These are phyloP conservation scores for Fragaria vesca DNA, from an alignment of 306 rosid species.

Conservation along the genomic window DNA sequence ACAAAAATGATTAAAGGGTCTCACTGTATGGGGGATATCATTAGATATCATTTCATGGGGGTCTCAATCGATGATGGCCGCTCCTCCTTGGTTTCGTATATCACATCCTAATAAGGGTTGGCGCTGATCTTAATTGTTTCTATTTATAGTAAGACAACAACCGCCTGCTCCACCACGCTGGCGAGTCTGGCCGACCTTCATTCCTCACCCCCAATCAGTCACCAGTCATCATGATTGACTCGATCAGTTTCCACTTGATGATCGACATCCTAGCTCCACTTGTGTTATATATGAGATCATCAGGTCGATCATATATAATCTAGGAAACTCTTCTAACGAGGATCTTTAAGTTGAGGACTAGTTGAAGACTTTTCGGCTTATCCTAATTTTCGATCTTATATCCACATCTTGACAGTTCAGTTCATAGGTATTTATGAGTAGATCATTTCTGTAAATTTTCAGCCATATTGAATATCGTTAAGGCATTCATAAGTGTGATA, in stretches of 20 bases:
- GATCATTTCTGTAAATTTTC: too few species aligned
- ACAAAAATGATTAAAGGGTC: not conserved
- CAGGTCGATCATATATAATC: not conserved
- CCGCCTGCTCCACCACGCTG: not conserved
- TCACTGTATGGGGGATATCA: not conserved
- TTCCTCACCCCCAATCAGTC: not conserved
- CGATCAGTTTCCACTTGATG: too few species aligned
- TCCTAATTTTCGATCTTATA: too few species aligned
- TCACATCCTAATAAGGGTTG: not conserved
- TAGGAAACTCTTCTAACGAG: too few species aligned
- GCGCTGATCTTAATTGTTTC: not conserved
- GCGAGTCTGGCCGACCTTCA: not conserved
- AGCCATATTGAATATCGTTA: too few species aligned
- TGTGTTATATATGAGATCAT: not conserved
- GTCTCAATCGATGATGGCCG: not conserved
- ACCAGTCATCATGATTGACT: not conserved
- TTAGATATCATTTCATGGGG: not conserved
- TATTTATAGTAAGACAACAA: not conserved
- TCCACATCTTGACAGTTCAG: too few species aligned
- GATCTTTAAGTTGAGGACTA: too few species aligned
- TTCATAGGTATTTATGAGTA: too few species aligned
- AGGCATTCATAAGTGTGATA: too few species aligned
- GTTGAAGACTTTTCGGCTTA: too few species aligned
- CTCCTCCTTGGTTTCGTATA: not conserved
- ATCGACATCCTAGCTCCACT: not conserved